These are phyloP conservation scores for Colletotrichum cereale DNA, from an alignment of 2,329 filamentous ascomycete species.

Conservation along the genomic window DNA sequence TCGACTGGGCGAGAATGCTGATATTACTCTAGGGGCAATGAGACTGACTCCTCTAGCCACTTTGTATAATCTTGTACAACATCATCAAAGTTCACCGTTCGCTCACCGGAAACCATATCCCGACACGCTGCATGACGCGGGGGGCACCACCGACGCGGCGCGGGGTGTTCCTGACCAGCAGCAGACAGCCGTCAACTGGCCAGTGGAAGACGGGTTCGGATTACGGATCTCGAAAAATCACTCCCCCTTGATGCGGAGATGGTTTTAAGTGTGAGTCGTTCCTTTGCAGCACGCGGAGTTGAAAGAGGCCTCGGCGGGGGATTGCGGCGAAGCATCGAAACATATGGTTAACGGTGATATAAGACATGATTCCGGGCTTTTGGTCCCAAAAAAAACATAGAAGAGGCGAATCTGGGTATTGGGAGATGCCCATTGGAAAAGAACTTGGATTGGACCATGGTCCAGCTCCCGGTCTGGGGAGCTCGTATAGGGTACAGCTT, in stretches of 20 bases:
- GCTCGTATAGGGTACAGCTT: not conserved
- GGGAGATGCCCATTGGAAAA: not conserved
- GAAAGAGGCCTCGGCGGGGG: slow-evolving; percentile 10
- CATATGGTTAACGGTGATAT: not conserved
- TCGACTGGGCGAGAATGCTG: not conserved
- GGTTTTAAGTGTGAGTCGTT: not conserved
- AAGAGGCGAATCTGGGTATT: slow-evolving; percentile 12
- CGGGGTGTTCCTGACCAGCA: slow-evolving; percentile 3
- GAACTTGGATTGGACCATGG: not conserved
- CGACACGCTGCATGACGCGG: slow-evolving; percentile 12
- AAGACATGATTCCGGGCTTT: slow-evolving; percentile 1
- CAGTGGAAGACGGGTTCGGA: not conserved
- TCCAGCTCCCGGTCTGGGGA: slow-evolving; percentile 5
- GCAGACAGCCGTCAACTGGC: not conserved
- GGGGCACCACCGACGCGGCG: slow-evolving; percentile 24
- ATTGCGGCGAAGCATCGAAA: slow-evolving; percentile 9
- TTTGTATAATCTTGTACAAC: not conserved
- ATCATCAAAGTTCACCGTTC: not conserved
- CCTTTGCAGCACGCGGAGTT: slow-evolving; percentile 21
- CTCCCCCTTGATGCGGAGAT: not conserved
- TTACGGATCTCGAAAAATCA: not conserved
- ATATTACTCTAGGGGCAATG: too few species aligned
- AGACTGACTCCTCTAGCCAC: not conserved
- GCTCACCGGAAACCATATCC: slow-evolving; percentile 19
- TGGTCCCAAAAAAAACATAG: not conserved